Percentiles rank a stretch among this genome's conserved stretches.
phyloP scores from a whole-genome alignment of 768 basidiomycete species.

The Lepiota subincarnata region DNA sequence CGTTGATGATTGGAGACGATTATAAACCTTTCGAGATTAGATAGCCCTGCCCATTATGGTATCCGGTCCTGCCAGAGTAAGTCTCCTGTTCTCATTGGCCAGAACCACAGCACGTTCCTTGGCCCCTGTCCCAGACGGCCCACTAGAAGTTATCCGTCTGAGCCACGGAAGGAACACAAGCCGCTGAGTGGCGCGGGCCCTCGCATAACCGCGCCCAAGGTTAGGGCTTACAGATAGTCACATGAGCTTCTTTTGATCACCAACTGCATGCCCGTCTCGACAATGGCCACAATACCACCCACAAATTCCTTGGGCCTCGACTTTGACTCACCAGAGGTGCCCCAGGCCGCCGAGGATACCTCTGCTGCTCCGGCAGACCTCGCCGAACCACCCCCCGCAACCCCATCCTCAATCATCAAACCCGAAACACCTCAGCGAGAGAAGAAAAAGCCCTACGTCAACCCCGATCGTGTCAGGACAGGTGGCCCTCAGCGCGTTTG shows the following conservation, averaged over 20 bases:
- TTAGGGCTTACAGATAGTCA: conserved; percentile 23
- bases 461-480: conserved; percentile 81
- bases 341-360: conserved; percentile 10
- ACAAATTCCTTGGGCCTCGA: conserved; percentile 71
- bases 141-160: not conserved
- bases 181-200: not conserved
- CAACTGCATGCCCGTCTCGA: conserved; percentile 27
- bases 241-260: conserved; percentile 13
- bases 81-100: too few relatives aligned
- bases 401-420: conserved; percentile 15
- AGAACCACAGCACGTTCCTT: not conserved
- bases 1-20: conserved; percentile 4
- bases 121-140: not conserved
- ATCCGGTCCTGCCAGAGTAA: not conserved
- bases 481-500: conserved; percentile 70
- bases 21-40: conserved; percentile 22
- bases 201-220: conserved; percentile 13
- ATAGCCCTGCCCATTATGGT: conserved; percentile 3
- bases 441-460: conserved; percentile 74
- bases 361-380: not conserved
- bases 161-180: not conserved
- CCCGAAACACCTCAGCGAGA: conserved; percentile 27
- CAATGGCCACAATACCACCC: conserved; percentile 23
- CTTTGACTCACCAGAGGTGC: conserved; percentile 42
- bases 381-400: conserved; percentile 12